These are phyloP conservation scores for Zelonia costaricensis DNA, from an alignment of 208 protist species.

Conservation along the genomic window DNA sequence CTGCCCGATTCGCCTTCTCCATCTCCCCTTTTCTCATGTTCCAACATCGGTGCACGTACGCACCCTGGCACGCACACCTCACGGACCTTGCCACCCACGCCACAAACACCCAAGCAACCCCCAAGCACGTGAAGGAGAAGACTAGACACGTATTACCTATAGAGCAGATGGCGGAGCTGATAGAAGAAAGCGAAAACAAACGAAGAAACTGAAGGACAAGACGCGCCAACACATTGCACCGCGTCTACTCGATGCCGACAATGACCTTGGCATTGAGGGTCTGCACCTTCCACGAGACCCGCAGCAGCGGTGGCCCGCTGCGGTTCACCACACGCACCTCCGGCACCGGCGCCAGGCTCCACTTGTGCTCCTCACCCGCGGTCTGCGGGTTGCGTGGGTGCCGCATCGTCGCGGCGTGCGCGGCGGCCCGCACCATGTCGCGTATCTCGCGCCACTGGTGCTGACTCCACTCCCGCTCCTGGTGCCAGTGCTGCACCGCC, in stretches of 20 bases:
- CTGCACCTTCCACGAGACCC: slow-evolving; percentile 41
- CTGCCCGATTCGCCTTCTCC: too few relatives aligned
- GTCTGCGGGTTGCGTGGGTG: slow-evolving; percentile 31
- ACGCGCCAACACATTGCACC: too few relatives aligned
- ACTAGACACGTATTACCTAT: too few relatives aligned
- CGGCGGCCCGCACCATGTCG: slow-evolving; percentile 37
- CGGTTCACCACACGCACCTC: slow-evolving; percentile 27
- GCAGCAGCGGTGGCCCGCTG: slow-evolving; percentile 1
- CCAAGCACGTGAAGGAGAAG: too few relatives aligned
- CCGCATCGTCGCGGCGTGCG: slow-evolving; percentile 33
- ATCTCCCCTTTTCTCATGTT: too few relatives aligned
- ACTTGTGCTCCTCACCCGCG: slow-evolving; percentile 31
- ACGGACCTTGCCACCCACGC: too few relatives aligned
- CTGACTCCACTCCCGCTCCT: slow-evolving; percentile 30
- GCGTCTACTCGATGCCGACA: slow-evolving; percentile 35
- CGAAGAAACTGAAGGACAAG: too few relatives aligned
- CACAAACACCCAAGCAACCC: slow-evolving; percentile 2
- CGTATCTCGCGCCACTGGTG: slow-evolving; percentile 43
- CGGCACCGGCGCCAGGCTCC: slow-evolving; percentile 35
- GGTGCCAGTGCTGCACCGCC: slow-evolving; percentile 15
- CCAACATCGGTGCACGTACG: too few relatives aligned
- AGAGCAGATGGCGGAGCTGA: too few relatives aligned
- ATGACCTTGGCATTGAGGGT: slow-evolving; percentile 45
- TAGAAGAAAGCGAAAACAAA: too few relatives aligned
- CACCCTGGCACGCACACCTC: too few relatives aligned